Evolutionary conservation across 306 rosid species (phyloP), one percentile per base, ranked within the genome.

Genomic region (Vicia sativa): DNA sequence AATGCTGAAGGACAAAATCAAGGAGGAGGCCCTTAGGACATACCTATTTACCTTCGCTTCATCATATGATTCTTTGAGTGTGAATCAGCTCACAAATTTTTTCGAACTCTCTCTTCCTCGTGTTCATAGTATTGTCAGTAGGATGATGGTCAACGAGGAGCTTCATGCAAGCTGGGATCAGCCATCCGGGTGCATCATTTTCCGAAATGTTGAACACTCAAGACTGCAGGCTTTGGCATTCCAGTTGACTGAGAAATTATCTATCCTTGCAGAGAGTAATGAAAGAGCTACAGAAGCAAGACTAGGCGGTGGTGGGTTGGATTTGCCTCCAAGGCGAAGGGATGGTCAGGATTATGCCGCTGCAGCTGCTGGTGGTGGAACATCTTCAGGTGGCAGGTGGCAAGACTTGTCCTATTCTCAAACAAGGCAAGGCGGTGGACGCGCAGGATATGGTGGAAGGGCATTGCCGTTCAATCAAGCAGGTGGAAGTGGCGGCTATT

Each of bases 71-170:
- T 85, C 97, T 75, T 75, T 95, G 58, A 88, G 92, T 65, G 39
- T 87, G 72, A 91, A 84, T 11, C 97, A 85, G 54, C 87, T 95
- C 54, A 75, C 87, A 13, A 87, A 79, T 67, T 23, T 95, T 86
- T 95, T 95, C 63, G 89, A 90, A 68, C 91, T 95, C 35, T 67
- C 90, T 37, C 77, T 81, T 67, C 71, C 87, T 21, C 88, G 64
- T 14, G 79, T 68, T 11, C 97, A 87, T 35, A 81, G 97, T 73
- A 77, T 87, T 52, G 88, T 91, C 37, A 90, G 96, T 77, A 87
- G 84, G 85, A 90, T 95, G 99, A 95, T 95, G 89, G 78, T 95
- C 78, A 85, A 85, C 1, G 99, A 88, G 80, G 99, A 95, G 84
- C 95, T 95, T 56, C 86, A 84, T 73, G 99, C 89, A 12, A 84